Base-by-base conservation (phyloP, 2,329 filamentous ascomycete species). In the Ciborinia camelliae region DNA sequence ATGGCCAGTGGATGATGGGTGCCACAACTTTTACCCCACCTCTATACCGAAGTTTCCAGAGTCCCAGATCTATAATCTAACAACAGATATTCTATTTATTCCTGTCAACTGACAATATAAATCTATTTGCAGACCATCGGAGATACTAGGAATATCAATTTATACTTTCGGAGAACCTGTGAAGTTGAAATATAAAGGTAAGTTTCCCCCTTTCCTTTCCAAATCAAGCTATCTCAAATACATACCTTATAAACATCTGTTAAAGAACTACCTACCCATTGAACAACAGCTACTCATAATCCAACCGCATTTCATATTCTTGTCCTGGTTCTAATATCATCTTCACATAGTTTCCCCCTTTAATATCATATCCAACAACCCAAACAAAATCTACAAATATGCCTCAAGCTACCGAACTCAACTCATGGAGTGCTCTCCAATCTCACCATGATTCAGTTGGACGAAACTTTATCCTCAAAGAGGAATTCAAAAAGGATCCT, bases 391-490 rank as follows among this genome's bases (percentile, higher is more conserved):
- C 37, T 47, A 60, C 76, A 81, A 72, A 71, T n/a, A 88, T 96
- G 86, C 85, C 91, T 72, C 92, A 96, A 82, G 89, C 94, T 72
- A 92, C 88, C 76, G 90, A 92, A 69, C 89, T 97, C 72, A 83
- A 87, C 73, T 88, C 92, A 76, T 99, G 95, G 94, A 85, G 90
- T 77, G 86, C 90, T 77, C 92, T 99, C 75, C 91, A 96, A 81
- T 84, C 91, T 75, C 93, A 98, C 80, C 92, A 96, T 80, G 88
- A 91, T 79, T 84, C 84, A 69, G 86, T 95, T 55, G 93, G 92
- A 75, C 93, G 93, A 81, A 87, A 89, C 76, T 95, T 98, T 76
- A 89, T 96, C 69, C 86, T 98, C 70, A 97, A 96, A 82, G 90
- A 96, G 71, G 91, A 91, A 77, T 99, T 98, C 79, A 84, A 91